Evolutionary conservation across 176 grass and related monocot genomes (phyloP).

Genomic region (Musa itinerans): DNA sequence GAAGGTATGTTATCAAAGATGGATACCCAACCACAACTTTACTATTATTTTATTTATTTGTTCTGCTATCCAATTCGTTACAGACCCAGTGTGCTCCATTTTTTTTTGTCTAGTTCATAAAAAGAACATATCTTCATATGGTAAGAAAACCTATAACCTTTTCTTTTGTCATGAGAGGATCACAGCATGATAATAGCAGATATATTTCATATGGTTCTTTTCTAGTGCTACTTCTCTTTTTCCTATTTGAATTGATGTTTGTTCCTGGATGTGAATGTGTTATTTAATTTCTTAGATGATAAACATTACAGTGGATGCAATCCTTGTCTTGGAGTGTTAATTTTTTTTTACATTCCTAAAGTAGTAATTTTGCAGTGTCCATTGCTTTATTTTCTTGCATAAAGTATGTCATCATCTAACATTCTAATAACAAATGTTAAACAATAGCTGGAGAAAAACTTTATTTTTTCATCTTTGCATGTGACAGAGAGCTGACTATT

Average conservation of each 20-base stretch:
- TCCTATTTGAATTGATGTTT: not conserved
- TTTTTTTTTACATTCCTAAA: too few relatives aligned
- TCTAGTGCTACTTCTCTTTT: not conserved
- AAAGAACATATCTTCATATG: not conserved
- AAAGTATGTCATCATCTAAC: too few relatives aligned
- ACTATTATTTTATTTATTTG: not conserved
- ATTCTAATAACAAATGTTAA: too few relatives aligned
- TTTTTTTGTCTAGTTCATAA: not conserved
- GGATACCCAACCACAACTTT: not conserved
- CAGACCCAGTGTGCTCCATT: not conserved
- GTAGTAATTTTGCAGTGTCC: too few relatives aligned
- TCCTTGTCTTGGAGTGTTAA: too few relatives aligned
- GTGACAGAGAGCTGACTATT: not conserved
- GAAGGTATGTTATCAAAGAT: constrained; percentile 36
- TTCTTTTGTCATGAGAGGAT: not conserved
- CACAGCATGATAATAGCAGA: too few relatives aligned
- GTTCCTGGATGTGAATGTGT: not conserved
- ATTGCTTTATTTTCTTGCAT: too few relatives aligned
- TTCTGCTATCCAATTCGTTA: not conserved
- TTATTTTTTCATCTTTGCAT: constrained; percentile 6
- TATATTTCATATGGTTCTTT: not conserved
- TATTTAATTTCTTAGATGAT: not conserved
- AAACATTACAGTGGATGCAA: not conserved
- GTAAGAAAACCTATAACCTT: not conserved
- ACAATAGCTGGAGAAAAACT: not conserved